Conservation (phyloP, 495 filamentous ascomycete species). For the Penicillium psychrofluorescens region DNA sequence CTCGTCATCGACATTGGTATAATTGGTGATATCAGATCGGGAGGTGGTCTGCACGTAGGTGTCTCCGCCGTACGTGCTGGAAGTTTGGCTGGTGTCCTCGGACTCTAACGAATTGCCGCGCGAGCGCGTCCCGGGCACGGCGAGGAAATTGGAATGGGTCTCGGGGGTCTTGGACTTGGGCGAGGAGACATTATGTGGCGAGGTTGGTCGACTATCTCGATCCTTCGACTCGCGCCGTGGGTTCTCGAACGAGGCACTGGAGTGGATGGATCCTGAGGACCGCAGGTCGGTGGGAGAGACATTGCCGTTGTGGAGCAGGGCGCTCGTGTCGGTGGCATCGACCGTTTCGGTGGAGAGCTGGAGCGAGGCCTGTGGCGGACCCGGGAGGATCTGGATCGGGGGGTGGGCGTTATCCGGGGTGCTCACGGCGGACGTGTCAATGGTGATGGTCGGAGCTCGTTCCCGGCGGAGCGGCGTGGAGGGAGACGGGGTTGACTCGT, state of each 20-base stretch:
- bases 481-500: slow-evolving; percentile 19
- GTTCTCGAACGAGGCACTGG: slow-evolving; percentile 63
- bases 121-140: slow-evolving; percentile 54
- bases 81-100: slow-evolving; percentile 42
- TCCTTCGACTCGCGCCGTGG: slow-evolving; percentile 48
- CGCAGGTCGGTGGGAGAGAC: slow-evolving; percentile 54
- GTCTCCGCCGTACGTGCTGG: slow-evolving; percentile 45
- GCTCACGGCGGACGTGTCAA: slow-evolving; percentile 65
- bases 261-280: slow-evolving; percentile 44
- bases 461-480: slow-evolving; percentile 34
- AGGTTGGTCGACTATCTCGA: slow-evolving; percentile 62
- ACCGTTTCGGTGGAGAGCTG: slow-evolving; percentile 38
- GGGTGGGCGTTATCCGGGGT: slow-evolving; percentile 15
- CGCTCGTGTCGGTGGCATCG: slow-evolving; percentile 30
- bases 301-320: slow-evolving; percentile 35
- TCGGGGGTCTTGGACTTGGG: slow-evolving; percentile 48
- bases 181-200: slow-evolving; percentile 82
- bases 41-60: slow-evolving; percentile 37
- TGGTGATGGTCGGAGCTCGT: slow-evolving; percentile 62
- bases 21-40: slow-evolving; percentile 29
- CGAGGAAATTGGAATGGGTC: slow-evolving; percentile 49
- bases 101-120: slow-evolving; percentile 62
- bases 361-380: slow-evolving; percentile 36
- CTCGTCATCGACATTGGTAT: slow-evolving; percentile 40
- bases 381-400: slow-evolving; percentile 20